Conservation (phyloP, 2,329 filamentous ascomycete genomes). For the Aspergillus sp. region DNA sequence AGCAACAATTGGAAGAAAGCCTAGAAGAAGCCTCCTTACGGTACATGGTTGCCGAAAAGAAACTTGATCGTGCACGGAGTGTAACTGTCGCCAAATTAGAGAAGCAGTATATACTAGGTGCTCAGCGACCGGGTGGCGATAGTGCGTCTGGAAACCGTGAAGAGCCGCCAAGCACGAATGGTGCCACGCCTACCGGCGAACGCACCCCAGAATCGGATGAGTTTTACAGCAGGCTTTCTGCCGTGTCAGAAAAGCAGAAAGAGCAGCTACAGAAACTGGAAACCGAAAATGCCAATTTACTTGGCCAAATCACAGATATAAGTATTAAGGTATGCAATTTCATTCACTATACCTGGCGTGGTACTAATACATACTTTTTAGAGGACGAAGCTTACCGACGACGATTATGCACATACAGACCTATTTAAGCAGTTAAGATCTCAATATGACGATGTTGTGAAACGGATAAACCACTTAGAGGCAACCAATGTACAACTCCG, state of each 20-base stretch:
- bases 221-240: constrained; percentile 74
- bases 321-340: constrained; percentile 52
- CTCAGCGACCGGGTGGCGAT: constrained; percentile 50
- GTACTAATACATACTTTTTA: constrained; percentile 27
- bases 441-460: constrained; percentile 90
- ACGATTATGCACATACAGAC: constrained; percentile 90
- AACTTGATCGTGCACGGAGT: constrained; percentile 85
- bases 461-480: constrained; percentile 86
- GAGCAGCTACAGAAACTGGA: constrained; percentile 81
- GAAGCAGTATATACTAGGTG: constrained; percentile 77
- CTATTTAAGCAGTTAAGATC: constrained; percentile 88
- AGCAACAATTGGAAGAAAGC: constrained; percentile 80
- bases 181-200: constrained; percentile 51
- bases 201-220: constrained; percentile 69
- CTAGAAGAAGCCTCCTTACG: constrained; percentile 84
- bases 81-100: constrained; percentile 88
- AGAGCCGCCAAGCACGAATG: constrained; percentile 55
- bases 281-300: constrained; percentile 69
- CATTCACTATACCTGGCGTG: neutral
- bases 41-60: constrained; percentile 95
- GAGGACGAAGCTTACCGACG: constrained; percentile 75
- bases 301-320: constrained; percentile 76
- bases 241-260: constrained; percentile 77
- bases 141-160: constrained; percentile 52
- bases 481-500: constrained; percentile 81